Percentiles rank a stretch among this genome's conserved stretches.
phyloP scores from a whole-genome alignment of 129 eudicot genomes.

The Tagetes erecta region DNA sequence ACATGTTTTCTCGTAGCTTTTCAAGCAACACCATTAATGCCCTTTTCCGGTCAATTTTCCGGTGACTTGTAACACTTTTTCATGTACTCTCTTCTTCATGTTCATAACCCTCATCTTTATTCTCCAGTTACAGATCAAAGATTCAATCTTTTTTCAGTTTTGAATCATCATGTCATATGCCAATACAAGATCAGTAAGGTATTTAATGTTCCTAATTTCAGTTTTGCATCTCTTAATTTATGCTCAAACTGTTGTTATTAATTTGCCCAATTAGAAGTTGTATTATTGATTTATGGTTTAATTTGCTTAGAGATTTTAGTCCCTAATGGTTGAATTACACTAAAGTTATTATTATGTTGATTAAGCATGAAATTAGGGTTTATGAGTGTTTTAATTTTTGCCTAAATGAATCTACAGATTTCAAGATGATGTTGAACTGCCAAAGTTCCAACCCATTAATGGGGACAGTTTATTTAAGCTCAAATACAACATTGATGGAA shows the following conservation, averaged over 20 bases:
- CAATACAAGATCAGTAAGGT: constrained; percentile 89
- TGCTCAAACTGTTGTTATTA: not conserved
- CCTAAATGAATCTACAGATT: constrained; percentile 47
- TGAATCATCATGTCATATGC: constrained; percentile 52
- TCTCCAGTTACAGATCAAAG: constrained; percentile 28
- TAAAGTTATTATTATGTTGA: not conserved
- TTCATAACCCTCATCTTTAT: constrained; percentile 1
- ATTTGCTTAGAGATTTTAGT: not conserved
- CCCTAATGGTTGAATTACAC: not conserved
- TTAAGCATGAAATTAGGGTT: constrained; percentile 8
- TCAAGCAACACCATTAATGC: constrained; percentile 32
- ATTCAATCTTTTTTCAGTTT: constrained; percentile 16
- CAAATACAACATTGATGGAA: constrained; percentile 63
- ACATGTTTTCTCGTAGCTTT: constrained; percentile 55
- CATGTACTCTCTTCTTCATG: not conserved
- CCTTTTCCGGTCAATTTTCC: constrained; percentile 36
- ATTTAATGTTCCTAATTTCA: constrained; percentile 5
- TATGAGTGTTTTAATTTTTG: constrained; percentile 12
- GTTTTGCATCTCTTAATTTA: not conserved
- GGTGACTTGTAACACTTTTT: constrained; percentile 22
- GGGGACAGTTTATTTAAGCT: constrained; percentile 48
- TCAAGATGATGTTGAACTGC: constrained; percentile 51
- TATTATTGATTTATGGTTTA: not conserved
- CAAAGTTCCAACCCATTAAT: constrained; percentile 35
- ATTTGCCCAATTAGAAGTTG: not conserved